Evolutionary conservation across 768 basidiomycete genomes (phyloP).

Genomic region (Candolleomyces aberdarensis): DNA sequence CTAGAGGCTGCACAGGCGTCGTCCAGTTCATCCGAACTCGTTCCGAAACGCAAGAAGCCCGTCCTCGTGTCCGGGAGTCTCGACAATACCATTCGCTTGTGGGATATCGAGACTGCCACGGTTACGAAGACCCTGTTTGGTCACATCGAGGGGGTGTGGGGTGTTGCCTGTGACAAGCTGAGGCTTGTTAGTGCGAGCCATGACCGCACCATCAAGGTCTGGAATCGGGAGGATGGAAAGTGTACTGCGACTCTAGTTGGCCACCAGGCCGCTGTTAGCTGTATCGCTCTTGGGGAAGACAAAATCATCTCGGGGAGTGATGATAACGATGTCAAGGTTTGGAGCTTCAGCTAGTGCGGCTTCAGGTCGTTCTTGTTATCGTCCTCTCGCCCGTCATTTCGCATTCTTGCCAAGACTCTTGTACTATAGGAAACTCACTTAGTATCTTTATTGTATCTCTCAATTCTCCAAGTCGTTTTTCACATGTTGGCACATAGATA

Average conservation of each 20-base stretch:
- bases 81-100: slow-evolving; percentile 94
- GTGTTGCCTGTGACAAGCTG: slow-evolving; percentile 88
- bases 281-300: slow-evolving; percentile 86
- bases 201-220: slow-evolving; percentile 98
- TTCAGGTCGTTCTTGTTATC: too few species aligned
- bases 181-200: slow-evolving; percentile 92
- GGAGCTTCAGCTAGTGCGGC: slow-evolving; percentile 57
- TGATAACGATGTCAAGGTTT: slow-evolving; percentile 83
- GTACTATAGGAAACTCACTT: not conserved
- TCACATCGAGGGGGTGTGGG: slow-evolving; percentile 98
- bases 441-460: not conserved
- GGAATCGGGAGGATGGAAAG: slow-evolving; percentile 86
- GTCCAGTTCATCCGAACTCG: not conserved
- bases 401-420: too few species aligned
- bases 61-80: slow-evolving; percentile 86
- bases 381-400: too few species aligned
- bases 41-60: slow-evolving; percentile 47
- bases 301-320: slow-evolving; percentile 97
- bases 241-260: slow-evolving; percentile 90
- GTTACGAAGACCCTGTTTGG: slow-evolving; percentile 85
- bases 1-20: slow-evolving; percentile 13
- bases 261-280: slow-evolving; percentile 92
- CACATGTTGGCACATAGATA: too few species aligned
- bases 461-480: too few species aligned
- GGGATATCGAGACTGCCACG: slow-evolving; percentile 90